phyloP scores from a whole-genome alignment of 768 basidiomycete species.

The Pleurotus pulmonarius region DNA sequence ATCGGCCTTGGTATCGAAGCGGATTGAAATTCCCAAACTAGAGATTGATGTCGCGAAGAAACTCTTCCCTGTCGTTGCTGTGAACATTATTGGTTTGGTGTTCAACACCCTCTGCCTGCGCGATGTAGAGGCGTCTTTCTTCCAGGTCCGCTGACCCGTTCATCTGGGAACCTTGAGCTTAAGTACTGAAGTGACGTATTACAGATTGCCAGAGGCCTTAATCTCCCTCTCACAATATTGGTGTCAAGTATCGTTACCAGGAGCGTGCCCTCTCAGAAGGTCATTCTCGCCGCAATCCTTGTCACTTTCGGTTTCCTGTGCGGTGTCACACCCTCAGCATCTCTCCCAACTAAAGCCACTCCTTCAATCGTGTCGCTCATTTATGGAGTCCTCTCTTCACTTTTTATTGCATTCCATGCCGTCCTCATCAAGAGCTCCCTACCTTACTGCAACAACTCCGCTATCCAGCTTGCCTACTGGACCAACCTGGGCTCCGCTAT shows the following conservation, averaged over 20 bases:
- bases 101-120: slow-evolving; percentile 80
- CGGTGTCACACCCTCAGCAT: slow-evolving; percentile 59
- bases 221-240: slow-evolving; percentile 76
- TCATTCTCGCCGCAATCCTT: slow-evolving; percentile 53
- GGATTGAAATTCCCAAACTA: slow-evolving; percentile 54
- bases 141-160: slow-evolving; percentile 46
- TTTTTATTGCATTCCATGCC: slow-evolving; percentile 74
- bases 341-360: slow-evolving; percentile 33
- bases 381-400: slow-evolving; percentile 68
- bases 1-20: slow-evolving; percentile 41
- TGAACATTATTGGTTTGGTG: slow-evolving; percentile 71
- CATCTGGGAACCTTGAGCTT: no score
- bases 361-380: slow-evolving; percentile 58
- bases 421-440: slow-evolving; percentile 73
- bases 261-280: slow-evolving; percentile 46
- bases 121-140: slow-evolving; percentile 78
- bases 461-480: slow-evolving; percentile 77
- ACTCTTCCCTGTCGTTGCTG: slow-evolving; percentile 57
- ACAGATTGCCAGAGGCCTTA: slow-evolving; percentile 81
- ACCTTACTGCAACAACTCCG: slow-evolving; percentile 64
- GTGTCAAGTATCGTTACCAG: slow-evolving; percentile 62
- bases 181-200: no score
- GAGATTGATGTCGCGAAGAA: slow-evolving; percentile 52
- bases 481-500: slow-evolving; percentile 68
- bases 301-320: slow-evolving; percentile 78